Percentiles rank a stretch among this genome's conserved stretches.
Evolutionary conservation across 371 early-diverging fungal genomes (phyloP).

Genomic region (Smittium culicis): DNA sequence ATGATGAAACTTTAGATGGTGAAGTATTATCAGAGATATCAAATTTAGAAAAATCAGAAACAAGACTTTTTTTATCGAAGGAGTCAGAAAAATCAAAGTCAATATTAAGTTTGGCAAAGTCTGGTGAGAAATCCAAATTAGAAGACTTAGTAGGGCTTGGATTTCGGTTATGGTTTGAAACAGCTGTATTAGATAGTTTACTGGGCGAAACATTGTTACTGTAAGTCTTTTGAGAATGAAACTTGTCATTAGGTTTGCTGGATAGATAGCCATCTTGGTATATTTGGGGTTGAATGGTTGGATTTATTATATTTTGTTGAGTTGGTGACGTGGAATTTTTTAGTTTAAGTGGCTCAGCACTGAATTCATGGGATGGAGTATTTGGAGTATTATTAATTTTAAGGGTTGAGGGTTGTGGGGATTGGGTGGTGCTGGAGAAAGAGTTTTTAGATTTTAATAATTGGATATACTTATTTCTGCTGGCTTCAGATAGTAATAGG

Average conservation of each 20-base stretch:
- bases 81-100: neutral
- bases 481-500: neutral
- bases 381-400: neutral
- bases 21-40: too few species aligned
- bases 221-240: neutral
- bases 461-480: neutral
- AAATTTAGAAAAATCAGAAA: neutral
- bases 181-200: neutral
- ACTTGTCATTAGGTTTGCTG: neutral
- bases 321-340: neutral
- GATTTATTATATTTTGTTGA: too few species aligned
- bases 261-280: neutral
- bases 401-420: neutral
- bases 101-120: neutral
- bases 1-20: too few species aligned
- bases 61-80: neutral
- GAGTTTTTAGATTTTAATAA: neutral
- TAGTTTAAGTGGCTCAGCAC: neutral
- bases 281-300: neutral
- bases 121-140: neutral
- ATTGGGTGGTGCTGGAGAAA: neutral
- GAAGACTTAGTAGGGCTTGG: neutral
- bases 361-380: neutral
- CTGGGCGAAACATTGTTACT: neutral
- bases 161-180: neutral